Evolutionary conservation across 1,284 basidiomycete genomes (phyloP).

Genomic region (Phellopilus nigrolimitatus): DNA sequence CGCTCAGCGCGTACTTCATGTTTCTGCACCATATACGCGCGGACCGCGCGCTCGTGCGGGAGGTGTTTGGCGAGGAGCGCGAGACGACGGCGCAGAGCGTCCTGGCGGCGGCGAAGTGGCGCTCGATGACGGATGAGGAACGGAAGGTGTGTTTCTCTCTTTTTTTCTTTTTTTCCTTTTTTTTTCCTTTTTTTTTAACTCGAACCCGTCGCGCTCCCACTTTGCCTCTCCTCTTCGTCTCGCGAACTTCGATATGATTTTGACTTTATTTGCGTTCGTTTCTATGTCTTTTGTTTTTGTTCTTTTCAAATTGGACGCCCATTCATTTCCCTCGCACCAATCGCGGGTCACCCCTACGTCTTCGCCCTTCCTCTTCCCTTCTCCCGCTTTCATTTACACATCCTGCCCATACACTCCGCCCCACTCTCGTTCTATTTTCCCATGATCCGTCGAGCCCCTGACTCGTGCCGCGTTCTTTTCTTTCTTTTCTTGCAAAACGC

Average conservation of each 20-base stretch:
- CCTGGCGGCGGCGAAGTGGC: conserved; percentile 88
- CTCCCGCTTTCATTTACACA: no score
- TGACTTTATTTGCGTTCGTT: conserved; percentile 18
- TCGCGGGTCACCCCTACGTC: neutral
- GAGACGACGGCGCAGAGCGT: conserved; percentile 96
- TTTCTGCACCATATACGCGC: conserved; percentile 86
- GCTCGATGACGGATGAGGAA: conserved; percentile 86
- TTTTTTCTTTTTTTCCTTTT: conserved; percentile 12
- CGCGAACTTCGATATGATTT: no score
- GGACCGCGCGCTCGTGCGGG: conserved; percentile 63
- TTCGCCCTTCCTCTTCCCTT: conserved; percentile 11
- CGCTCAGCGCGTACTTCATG: conserved; percentile 92
- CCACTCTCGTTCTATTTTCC: no score
- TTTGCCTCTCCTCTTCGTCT: no score
- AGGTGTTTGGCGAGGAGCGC: conserved; percentile 88
- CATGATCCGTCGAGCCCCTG: no score
- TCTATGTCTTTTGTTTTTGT: conserved; percentile 13
- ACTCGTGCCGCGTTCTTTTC: no score
- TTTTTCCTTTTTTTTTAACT: conserved; percentile 18
- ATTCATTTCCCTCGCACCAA: conserved; percentile 11
- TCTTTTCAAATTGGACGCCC: conserved; percentile 16
- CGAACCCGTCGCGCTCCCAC: no score
- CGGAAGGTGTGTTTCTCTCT: conserved; percentile 60
- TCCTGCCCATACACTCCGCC: no score
- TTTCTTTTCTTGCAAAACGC: conserved; percentile 10